Base-by-base conservation (phyloP, 208 protist species). In the Leishmania lainsoni region DNA sequence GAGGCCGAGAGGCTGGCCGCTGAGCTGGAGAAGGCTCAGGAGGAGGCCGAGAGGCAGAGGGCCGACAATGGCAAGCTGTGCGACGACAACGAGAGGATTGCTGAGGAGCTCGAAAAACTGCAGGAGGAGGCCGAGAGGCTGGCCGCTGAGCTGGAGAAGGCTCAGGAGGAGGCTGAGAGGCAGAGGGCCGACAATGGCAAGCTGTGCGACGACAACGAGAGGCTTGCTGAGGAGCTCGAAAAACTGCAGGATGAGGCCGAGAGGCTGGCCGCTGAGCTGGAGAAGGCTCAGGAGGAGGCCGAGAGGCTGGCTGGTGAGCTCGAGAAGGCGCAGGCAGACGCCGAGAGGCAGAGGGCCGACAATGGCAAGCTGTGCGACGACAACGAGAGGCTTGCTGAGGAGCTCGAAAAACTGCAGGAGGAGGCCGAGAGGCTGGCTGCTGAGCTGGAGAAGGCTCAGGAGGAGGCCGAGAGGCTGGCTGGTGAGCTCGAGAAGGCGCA, bases 341-440 rank as follows among this genome's bases (percentile, higher is more conserved):
- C 63, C n/a, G 61, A 68, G 29, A 29, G 1, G 42, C 68, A 35
- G 35, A 48, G 35, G 68, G 32, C 68, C 45, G 68, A n/a, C 2
- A 48, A 48, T n/a, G 39, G 5, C 9, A 2, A 54, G 68, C 35
- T 73, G 35, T 10, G 9, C 42, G 42, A 8, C 20, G 58, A 78
- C 59, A 68, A 78, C 58, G 75, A 78, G 58, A 69, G 51, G 59
- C 75, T 78, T 5, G 75, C 52, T 20, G 75, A 39, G 5, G 61
- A 68, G 61, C 61, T 68, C 26, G 61, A 68, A 1, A 68, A 5
- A 26, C 6, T 12, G 61, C 61, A 68, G n/a, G 61, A 68, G 61
- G 61, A 68, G 1, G 61, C 61, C 26, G 61, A 68, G 61, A 68
- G 61, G 61, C 61, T 68, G 29, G 61, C 61, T 0, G 61, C 1